Evolutionary conservation across 176 grass and related monocot genomes (phyloP), one percentile per base, ranked within the genome.

Genomic region (Melocanna baccifera): DNA sequence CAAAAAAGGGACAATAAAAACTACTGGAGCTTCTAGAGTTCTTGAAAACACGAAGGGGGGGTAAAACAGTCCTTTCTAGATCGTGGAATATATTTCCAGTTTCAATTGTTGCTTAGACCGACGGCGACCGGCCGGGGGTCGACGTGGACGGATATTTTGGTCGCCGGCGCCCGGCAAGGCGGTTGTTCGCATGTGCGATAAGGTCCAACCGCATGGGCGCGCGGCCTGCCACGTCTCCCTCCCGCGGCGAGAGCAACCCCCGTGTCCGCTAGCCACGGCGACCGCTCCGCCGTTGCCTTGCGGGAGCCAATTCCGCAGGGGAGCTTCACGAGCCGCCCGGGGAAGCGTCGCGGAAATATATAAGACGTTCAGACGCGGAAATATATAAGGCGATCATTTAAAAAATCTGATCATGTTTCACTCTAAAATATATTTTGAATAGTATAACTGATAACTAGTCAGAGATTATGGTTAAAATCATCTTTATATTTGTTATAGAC

Each of bases 121-220:
- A 76, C 47, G 62, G 62, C 10, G 47, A 65, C 4, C 28, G 28
- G 13, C 59, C 4, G 4, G 4, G 28, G 41, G 10, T 8, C 23
- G 52, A 61, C 25, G n/a, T 12, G 67, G 67, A 62, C 55, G 41
- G 30, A 77, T 59, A 58, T 14, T 77, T 84, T 22, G 73, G 68
- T 47, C 40, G 18, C 53, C 53, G 80, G 40, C 67, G 53, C 23
- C 7, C 22, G 22, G 30, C 45, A 73, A 62, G 28, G 14, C 22
- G 10, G 47, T 42, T 12, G 62, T 29, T 56, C 25, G 36, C 68
- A 6, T 12, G 79, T 16, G 68, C 1, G 39, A 15, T 18, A 19
- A 8, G 39, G 26, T 50, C 34, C 47, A 76, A 55, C 47, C 47
- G 62, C 34, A 59, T 84, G 63, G 26, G 12, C 14, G 4, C 4